These are phyloP conservation scores for Abelmoschus esculentus DNA, from an alignment of 345 rosid species.

Conservation along the genomic window DNA sequence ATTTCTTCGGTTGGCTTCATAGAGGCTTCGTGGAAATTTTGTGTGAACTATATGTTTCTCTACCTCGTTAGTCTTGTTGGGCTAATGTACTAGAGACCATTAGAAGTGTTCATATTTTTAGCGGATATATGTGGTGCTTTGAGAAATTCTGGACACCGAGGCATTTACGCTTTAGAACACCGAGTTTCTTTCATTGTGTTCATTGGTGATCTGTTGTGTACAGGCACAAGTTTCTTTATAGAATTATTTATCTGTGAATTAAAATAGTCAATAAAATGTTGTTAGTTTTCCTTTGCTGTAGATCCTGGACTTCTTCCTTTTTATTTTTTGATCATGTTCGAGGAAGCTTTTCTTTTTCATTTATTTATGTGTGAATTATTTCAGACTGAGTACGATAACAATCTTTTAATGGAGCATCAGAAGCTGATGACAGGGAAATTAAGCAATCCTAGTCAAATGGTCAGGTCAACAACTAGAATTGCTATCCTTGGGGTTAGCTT, in stretches of 20 bases:
- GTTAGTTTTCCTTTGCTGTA: neutral
- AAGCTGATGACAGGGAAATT: conserved; percentile 31
- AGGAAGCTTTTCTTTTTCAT: neutral
- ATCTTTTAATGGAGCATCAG: conserved; percentile 27
- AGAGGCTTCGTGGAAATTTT: neutral
- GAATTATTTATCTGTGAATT: neutral
- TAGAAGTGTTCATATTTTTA: neutral
- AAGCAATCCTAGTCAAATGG: conserved; percentile 38
- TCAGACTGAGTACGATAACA: conserved; percentile 32
- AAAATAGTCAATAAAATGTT: neutral
- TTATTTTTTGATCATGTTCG: neutral
- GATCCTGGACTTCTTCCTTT: too few relatives aligned
- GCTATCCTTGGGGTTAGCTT: conserved; percentile 60
- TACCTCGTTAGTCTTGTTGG: neutral
- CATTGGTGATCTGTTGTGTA: neutral
- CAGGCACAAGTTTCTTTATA: neutral
- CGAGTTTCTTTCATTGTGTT: neutral
- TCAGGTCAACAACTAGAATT: conserved; percentile 58
- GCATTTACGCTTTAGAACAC: neutral
- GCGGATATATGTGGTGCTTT: neutral
- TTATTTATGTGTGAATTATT: too few relatives aligned
- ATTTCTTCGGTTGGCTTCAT: neutral
- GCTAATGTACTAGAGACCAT: neutral
- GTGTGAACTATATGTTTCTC: neutral
- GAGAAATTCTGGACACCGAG: neutral